Conservation (phyloP, 129 eudicot species). For the Artemisia tridentata region DNA sequence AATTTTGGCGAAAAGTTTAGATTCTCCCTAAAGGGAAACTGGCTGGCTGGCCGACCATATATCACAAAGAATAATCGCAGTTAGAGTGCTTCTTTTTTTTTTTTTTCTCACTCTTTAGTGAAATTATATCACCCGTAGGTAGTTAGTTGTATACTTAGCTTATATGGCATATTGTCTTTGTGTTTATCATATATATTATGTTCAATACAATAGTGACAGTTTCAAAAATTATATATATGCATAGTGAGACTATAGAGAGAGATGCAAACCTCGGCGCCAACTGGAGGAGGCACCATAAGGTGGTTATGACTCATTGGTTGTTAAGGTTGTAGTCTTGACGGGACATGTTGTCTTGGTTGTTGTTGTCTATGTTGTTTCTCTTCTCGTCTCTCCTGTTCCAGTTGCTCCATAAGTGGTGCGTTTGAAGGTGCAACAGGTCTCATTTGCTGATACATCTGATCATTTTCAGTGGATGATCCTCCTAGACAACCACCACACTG, state of each 20-base stretch:
- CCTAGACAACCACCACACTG: conserved; percentile 14
- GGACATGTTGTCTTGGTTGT: conserved; percentile 27
- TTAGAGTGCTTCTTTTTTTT: too few relatives aligned
- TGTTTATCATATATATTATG: too few relatives aligned
- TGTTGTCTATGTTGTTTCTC: conserved; percentile 44
- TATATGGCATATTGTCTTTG: too few relatives aligned
- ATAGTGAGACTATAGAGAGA: neutral
- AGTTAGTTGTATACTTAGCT: too few relatives aligned
- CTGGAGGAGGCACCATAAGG: conserved; percentile 61
- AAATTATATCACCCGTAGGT: too few relatives aligned
- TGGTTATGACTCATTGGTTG: conserved; percentile 39
- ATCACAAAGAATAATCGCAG: too few relatives aligned
- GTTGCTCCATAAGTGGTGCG: conserved; percentile 54
- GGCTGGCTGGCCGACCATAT: too few relatives aligned
- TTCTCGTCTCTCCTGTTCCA: conserved; percentile 64
- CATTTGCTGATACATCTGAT: conserved; percentile 35
- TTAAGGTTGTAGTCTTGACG: conserved; percentile 41
- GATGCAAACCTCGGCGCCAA: conserved; percentile 54
- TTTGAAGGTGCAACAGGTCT: conserved; percentile 18
- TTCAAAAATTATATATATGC: neutral
- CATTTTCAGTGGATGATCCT: conserved; percentile 16
- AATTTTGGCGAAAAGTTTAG: too few relatives aligned
- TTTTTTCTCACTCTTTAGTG: too few relatives aligned
- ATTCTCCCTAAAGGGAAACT: too few relatives aligned
- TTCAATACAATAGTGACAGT: too few relatives aligned